Percentiles rank a stretch among this genome's conserved stretches.
phyloP scores from a whole-genome alignment of 140 eudicot species.

The Stevia rebaudiana region DNA sequence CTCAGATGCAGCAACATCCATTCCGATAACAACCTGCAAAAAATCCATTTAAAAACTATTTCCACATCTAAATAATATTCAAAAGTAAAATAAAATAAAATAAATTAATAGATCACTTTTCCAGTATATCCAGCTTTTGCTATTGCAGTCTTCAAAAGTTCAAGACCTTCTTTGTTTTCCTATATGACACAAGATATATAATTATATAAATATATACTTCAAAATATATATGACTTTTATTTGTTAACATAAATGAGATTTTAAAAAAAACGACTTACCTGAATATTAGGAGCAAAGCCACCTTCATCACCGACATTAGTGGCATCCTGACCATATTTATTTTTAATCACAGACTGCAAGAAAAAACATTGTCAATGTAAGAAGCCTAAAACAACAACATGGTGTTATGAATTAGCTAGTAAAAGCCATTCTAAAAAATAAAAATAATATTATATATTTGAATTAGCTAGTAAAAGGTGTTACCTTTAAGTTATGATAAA shows the following conservation, averaged over 20 bases:
- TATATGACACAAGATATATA: not conserved
- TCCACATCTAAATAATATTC: not conserved
- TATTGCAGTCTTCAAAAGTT: not conserved
- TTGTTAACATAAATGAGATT: not conserved
- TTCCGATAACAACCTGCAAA: constrained; percentile 84
- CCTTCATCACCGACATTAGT: constrained; percentile 71
- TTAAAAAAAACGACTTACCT: constrained; percentile 24
- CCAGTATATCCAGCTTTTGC: not conserved
- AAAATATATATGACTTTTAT: not conserved
- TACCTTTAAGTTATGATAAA: not conserved
- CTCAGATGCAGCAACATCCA: constrained; percentile 99
- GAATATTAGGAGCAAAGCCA: constrained; percentile 69
- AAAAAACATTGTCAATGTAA: not conserved
- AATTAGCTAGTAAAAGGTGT: not conserved
- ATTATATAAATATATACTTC: not conserved
- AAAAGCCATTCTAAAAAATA: too few species aligned
- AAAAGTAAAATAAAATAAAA: not conserved
- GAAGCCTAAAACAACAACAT: not conserved
- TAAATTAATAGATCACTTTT: too few species aligned
- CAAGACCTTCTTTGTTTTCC: not conserved
- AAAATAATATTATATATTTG: too few species aligned
- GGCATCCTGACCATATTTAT: constrained; percentile 68
- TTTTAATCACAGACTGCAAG: constrained; percentile 43
- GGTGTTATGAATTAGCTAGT: not conserved
- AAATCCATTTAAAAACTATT: not conserved